Evolutionary conservation across 129 eudicot genomes (phyloP), one percentile per base, ranked within the genome.

Genomic region (Helichrysum umbraculigerum): DNA sequence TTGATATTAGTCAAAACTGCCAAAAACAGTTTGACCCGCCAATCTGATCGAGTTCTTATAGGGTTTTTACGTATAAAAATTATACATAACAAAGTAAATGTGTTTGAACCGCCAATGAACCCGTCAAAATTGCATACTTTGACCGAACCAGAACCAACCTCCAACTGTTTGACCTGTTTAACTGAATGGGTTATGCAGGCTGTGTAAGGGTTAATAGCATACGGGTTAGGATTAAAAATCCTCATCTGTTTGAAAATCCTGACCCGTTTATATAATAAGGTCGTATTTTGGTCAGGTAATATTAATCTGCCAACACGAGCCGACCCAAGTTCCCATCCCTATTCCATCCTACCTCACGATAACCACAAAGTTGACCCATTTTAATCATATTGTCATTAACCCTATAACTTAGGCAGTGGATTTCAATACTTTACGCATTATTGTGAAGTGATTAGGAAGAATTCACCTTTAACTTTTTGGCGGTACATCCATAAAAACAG

Each of bases 401-500:
- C 54, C n/a, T 47, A 47, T 1, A 47, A 1, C 54, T 11, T 47
- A 14, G 16, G 54, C 54, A 47, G 54, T 7, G 33, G 7, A 65
- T 30, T 65, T 32, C 41, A 65, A 14, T 32, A 64, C 8, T 65
- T 32, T 1, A 17, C 4, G 20, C 44, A 65, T 33, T 1, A 7
- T 32, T 7, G 15, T n/a, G 30, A 39, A 64, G 41, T 64, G 6
- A 2, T 2, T 64, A 28, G 30, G 62, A 62, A 44, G 70, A 50
- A 12, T 7, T 80, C 76, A 86, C 96, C 91, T 70, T 59, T 61
- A 29, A 74, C 19, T 81, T 79, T 86, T 30, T 9, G 52, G 76
- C 77, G 69, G 75, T 59, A 78, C 84, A 78, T 78, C 82, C 87
- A 76, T 21, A 90, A 62, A 20, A 85, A 70, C 79, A 81, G 81